phyloP scores from a whole-genome alignment of 495 filamentous ascomycete species.

The Penicillium simplicissimum region DNA sequence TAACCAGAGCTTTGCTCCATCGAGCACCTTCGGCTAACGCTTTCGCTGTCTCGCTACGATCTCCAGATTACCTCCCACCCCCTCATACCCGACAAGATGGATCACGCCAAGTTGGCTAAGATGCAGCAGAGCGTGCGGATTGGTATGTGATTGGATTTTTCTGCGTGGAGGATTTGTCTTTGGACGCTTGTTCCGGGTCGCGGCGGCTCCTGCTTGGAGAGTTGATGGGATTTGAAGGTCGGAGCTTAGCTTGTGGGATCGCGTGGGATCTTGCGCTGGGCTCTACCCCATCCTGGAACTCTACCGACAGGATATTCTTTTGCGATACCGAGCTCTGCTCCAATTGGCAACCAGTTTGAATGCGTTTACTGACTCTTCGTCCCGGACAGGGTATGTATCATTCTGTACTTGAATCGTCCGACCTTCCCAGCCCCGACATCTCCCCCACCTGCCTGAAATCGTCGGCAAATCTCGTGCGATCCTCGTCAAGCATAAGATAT shows the following conservation, averaged over 20 bases:
- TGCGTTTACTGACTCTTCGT: constrained; percentile 8
- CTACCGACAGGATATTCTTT: too few species aligned
- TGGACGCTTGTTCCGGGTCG: neutral
- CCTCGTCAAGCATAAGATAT: neutral
- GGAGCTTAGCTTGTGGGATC: constrained; percentile 5
- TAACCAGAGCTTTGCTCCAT: neutral
- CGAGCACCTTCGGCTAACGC: constrained; percentile 20
- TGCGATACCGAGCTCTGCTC: neutral
- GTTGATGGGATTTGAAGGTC: constrained; percentile 3
- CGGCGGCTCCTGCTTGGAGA: constrained; percentile 1
- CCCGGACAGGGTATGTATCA: constrained; percentile 36
- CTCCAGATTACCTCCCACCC: constrained; percentile 20
- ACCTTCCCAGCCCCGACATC: constrained; percentile 2
- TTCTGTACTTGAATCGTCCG: constrained; percentile 8
- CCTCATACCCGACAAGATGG: constrained; percentile 47
- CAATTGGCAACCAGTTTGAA: neutral
- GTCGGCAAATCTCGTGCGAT: constrained; percentile 8
- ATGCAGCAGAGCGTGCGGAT: constrained; percentile 59
- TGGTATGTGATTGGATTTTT: constrained; percentile 43
- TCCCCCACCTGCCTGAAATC: neutral
- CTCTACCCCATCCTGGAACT: neutral
- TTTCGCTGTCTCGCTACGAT: constrained; percentile 16
- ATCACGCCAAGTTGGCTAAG: constrained; percentile 58
- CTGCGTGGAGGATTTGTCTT: neutral
- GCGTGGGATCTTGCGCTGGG: constrained; percentile 1